phyloP scores from a whole-genome alignment of 371 early-diverging fungal genomes.

The Mortierella sp. region DNA sequence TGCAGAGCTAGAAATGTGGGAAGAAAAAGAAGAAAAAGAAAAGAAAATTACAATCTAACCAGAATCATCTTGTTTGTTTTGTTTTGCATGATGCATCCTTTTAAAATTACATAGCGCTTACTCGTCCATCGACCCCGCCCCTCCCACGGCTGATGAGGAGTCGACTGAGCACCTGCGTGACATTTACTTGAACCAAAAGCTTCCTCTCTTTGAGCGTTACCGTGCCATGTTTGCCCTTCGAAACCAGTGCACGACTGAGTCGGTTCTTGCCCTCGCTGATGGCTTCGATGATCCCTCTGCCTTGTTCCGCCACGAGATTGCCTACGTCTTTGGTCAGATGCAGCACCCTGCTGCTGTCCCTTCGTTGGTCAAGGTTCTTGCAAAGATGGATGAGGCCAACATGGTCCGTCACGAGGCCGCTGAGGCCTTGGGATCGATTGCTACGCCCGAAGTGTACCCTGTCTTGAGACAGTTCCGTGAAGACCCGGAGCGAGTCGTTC shows the following conservation, averaged over 20 bases:
- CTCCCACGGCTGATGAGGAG: slow-evolving; percentile 72
- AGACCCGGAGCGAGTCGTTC: slow-evolving; percentile 90
- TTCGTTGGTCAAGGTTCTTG: slow-evolving; percentile 80
- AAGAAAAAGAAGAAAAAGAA: not conserved
- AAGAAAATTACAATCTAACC: not conserved
- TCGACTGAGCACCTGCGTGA: slow-evolving; percentile 72
- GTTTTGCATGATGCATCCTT: not conserved
- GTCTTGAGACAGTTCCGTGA: slow-evolving; percentile 78
- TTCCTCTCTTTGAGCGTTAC: slow-evolving; percentile 94
- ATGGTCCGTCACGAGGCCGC: slow-evolving; percentile 99
- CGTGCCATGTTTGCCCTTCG: slow-evolving; percentile 99
- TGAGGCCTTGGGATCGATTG: slow-evolving; percentile 99
- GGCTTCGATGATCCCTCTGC: slow-evolving; percentile 90
- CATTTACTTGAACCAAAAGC: slow-evolving; percentile 75
- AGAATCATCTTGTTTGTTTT: not conserved
- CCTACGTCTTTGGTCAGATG: slow-evolving; percentile 99
- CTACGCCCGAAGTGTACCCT: slow-evolving; percentile 87
- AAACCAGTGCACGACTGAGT: slow-evolving; percentile 87
- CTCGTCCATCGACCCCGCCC: slow-evolving; percentile 94
- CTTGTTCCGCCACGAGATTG: slow-evolving; percentile 98
- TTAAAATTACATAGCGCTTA: slow-evolving; percentile 59
- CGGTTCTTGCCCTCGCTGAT: slow-evolving; percentile 88
- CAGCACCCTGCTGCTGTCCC: slow-evolving; percentile 93
- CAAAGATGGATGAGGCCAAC: slow-evolving; percentile 80
- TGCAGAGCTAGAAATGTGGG: not conserved